A percentile compares a stretch with the other conserved stretches of the same genome.
Evolutionary conservation across 1,139 yeast species (phyloP).

Genomic region (Hansenula sp.): DNA sequence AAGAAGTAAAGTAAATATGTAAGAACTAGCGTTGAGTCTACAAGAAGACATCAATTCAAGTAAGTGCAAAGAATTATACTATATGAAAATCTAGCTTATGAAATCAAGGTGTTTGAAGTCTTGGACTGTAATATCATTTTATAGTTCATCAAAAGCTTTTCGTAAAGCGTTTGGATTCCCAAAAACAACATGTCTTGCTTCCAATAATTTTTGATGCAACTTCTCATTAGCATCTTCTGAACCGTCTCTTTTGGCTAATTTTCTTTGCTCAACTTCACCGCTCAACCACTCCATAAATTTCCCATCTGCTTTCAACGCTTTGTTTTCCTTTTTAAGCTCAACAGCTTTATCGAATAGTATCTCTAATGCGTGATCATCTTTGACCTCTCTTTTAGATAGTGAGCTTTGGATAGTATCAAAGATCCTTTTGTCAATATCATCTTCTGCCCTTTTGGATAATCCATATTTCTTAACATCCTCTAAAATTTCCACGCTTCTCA

Average conservation of each 20-base stretch:
- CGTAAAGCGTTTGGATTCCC: conserved; percentile 76
- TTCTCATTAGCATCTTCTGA: conserved; percentile 22
- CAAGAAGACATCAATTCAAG: too few species aligned
- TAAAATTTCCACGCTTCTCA: conserved; percentile 23
- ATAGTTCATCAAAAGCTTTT: conserved; percentile 56
- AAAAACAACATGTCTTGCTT: conserved; percentile 65
- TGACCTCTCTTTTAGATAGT: conserved; percentile 22
- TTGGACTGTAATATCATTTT: too few species aligned
- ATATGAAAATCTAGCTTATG: too few species aligned
- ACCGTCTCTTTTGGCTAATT: conserved; percentile 23
- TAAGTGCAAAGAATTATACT: too few species aligned
- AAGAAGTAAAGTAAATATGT: too few species aligned
- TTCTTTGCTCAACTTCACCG: conserved; percentile 41
- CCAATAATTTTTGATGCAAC: conserved; percentile 44
- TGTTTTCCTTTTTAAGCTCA: conserved; percentile 27
- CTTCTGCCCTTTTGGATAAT: conserved; percentile 14
- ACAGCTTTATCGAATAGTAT: conserved; percentile 41
- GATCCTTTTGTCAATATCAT: conserved; percentile 7
- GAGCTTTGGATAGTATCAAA: conserved; percentile 16
- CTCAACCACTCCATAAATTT: conserved; percentile 62
- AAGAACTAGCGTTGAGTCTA: too few species aligned
- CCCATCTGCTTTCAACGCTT: conserved; percentile 24
- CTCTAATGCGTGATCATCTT: conserved; percentile 39
- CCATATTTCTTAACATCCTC: conserved; percentile 15
- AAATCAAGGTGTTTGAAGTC: too few species aligned